Conservation (phyloP, 495 filamentous ascomycete genomes). For the Aspergillus wentii region DNA sequence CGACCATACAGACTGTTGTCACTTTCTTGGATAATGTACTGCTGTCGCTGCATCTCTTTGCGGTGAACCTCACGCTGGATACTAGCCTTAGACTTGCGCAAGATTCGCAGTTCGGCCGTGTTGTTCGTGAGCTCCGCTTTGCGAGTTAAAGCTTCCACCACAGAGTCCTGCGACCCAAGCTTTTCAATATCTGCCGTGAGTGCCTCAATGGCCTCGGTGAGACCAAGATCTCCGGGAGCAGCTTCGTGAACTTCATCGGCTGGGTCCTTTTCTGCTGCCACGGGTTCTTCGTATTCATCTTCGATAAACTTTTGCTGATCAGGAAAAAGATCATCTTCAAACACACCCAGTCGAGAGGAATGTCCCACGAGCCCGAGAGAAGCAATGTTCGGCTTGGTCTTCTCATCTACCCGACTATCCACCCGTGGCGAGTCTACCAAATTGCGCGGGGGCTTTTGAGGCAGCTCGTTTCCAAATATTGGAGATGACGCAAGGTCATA, state of each 20-base stretch:
- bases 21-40: constrained; percentile 96
- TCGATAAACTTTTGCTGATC: constrained; percentile 84
- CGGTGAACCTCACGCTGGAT: constrained; percentile 86
- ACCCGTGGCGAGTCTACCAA: constrained; percentile 50
- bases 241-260: constrained; percentile 91
- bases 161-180: constrained; percentile 78
- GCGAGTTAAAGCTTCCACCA: constrained; percentile 83
- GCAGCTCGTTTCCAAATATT: constrained; percentile 39
- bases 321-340: constrained; percentile 90
- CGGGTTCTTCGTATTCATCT: constrained; percentile 72
- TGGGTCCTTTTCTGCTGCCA: constrained; percentile 50
- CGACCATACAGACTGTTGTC: constrained; percentile 96
- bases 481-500: constrained; percentile 44
- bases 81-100: constrained; percentile 91
- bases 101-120: constrained; percentile 82
- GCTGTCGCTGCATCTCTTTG: constrained; percentile 93
- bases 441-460: constrained; percentile 45
- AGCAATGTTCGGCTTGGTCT: constrained; percentile 75
- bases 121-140: constrained; percentile 98
- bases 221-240: constrained; percentile 87
- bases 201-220: constrained; percentile 85
- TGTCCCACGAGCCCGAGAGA: constrained; percentile 85
- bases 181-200: constrained; percentile 87
- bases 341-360: constrained; percentile 77
- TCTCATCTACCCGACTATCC: constrained; percentile 42